Conservation (phyloP, 768 basidiomycete genomes). For the Arthromyces matolae region DNA sequence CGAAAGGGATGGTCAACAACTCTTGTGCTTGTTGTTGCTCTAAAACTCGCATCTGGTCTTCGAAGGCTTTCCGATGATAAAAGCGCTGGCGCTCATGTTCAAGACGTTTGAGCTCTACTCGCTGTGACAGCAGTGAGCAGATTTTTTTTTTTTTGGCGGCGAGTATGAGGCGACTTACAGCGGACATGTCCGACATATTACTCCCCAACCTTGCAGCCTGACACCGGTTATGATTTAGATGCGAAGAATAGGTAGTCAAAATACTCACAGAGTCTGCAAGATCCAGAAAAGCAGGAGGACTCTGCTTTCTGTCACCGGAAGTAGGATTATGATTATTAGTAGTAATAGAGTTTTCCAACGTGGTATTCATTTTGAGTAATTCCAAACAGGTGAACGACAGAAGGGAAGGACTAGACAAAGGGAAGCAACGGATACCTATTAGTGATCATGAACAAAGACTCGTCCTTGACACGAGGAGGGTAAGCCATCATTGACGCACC, state of each 20-base stretch:
- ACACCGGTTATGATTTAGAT: constrained; percentile 16
- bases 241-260: constrained; percentile 13
- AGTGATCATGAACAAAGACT: constrained; percentile 14
- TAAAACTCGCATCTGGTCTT: constrained; percentile 93
- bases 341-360: constrained; percentile 66
- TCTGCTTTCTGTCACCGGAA: constrained; percentile 75
- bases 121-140: constrained; percentile 37
- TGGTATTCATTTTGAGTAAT: constrained; percentile 67
- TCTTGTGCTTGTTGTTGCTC: constrained; percentile 90
- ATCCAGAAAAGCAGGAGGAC: constrained; percentile 90
- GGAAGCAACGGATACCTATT: constrained; percentile 55
- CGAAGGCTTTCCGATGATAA: constrained; percentile 85
- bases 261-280: constrained; percentile 84
- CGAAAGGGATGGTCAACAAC: constrained; percentile 71
- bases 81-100: constrained; percentile 89
- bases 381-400: constrained; percentile 54
- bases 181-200: constrained; percentile 84
- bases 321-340: constrained; percentile 69
- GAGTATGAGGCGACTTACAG: constrained; percentile 49
- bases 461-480: constrained; percentile 22
- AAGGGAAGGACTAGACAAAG: constrained; percentile 50
- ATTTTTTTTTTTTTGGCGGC: neutral
- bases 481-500: constrained; percentile 41
- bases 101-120: constrained; percentile 85
- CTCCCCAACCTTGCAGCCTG: constrained; percentile 81